These are phyloP conservation scores for Ascobolus immersus DNA, from an alignment of 495 filamentous ascomycete genomes.

Conservation along the genomic window DNA sequence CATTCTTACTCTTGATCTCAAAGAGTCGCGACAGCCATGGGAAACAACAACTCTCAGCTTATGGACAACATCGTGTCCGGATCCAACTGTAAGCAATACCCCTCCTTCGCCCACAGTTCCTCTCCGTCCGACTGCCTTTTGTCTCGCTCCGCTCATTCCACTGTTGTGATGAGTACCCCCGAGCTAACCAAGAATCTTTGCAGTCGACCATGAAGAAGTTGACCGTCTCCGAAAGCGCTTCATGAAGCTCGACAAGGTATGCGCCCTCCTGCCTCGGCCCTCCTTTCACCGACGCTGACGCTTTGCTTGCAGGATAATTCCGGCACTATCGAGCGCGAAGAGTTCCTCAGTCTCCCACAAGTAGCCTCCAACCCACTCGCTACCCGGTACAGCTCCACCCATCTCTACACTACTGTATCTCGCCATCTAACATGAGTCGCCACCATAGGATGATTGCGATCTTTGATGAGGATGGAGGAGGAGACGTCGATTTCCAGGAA, in stretches of 20 bases:
- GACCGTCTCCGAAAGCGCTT: slow-evolving; percentile 87
- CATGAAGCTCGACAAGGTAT: slow-evolving; percentile 95
- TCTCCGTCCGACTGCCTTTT: neutral
- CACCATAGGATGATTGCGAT: slow-evolving; percentile 80
- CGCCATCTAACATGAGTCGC: neutral
- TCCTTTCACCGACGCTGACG: no score
- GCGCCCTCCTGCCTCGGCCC: no score
- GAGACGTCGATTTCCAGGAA: slow-evolving; percentile 96
- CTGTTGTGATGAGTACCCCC: slow-evolving; percentile 2
- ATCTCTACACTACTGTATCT: neutral
- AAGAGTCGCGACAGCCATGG: slow-evolving; percentile 33
- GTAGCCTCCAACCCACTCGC: slow-evolving; percentile 95
- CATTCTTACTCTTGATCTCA: slow-evolving; percentile 1
- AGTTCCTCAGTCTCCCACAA: slow-evolving; percentile 90
- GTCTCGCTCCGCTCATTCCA: neutral
- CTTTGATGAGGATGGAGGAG: slow-evolving; percentile 95
- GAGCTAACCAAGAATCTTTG: slow-evolving; percentile 5
- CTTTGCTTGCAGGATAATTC: slow-evolving; percentile 51
- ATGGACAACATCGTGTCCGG: slow-evolving; percentile 88
- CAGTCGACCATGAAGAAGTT: slow-evolving; percentile 92
- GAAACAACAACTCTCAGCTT: slow-evolving; percentile 56
- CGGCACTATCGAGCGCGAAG: slow-evolving; percentile 92
- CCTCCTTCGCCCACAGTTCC: slow-evolving; percentile 8
- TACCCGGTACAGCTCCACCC: slow-evolving; percentile 34
- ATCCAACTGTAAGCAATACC: slow-evolving; percentile 89